Evolutionary conservation across 129 eudicot species (phyloP).

Genomic region (Tagetes patula): DNA sequence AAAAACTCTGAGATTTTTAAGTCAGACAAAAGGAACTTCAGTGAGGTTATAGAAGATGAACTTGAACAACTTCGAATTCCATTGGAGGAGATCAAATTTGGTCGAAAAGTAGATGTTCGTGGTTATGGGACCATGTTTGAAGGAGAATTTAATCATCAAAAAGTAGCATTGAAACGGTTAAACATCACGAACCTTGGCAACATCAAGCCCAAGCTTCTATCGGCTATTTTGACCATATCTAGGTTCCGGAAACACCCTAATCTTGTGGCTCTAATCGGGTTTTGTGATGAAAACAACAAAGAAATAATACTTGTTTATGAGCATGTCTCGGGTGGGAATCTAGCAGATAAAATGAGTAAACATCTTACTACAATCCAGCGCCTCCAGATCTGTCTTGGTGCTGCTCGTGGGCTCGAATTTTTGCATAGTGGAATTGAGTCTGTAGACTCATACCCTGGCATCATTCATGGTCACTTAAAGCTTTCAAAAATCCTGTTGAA

Average conservation of each 20-base stretch:
- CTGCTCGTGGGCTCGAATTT: constrained; percentile 39
- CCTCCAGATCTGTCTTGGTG: constrained; percentile 40
- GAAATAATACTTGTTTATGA: constrained; percentile 37
- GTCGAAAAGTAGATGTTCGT: constrained; percentile 26
- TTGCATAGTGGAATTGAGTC: constrained; percentile 28
- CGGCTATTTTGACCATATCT: constrained; percentile 21
- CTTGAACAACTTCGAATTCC: constrained; percentile 34
- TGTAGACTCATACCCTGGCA: constrained; percentile 12
- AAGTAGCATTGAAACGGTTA: constrained; percentile 35
- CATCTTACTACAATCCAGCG: constrained; percentile 38
- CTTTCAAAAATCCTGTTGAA: constrained; percentile 33
- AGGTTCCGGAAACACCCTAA: constrained; percentile 37
- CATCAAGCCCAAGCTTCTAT: constrained; percentile 37
- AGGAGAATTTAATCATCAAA: constrained; percentile 28
- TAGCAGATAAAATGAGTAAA: constrained; percentile 35
- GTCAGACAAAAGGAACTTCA: constrained; percentile 7
- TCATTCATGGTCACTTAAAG: constrained; percentile 31
- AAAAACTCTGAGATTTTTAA: constrained; percentile 14
- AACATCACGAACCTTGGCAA: constrained; percentile 34
- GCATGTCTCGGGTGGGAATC: constrained; percentile 28
- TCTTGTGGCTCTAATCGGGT: constrained; percentile 33
- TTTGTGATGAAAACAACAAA: constrained; percentile 32
- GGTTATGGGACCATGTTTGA: constrained; percentile 39
- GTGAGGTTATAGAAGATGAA: constrained; percentile 17
- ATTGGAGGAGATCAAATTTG: constrained; percentile 28